Evolutionary conservation across 2,329 filamentous ascomycete species (phyloP).

Genomic region (Colletotrichum godetiae): DNA sequence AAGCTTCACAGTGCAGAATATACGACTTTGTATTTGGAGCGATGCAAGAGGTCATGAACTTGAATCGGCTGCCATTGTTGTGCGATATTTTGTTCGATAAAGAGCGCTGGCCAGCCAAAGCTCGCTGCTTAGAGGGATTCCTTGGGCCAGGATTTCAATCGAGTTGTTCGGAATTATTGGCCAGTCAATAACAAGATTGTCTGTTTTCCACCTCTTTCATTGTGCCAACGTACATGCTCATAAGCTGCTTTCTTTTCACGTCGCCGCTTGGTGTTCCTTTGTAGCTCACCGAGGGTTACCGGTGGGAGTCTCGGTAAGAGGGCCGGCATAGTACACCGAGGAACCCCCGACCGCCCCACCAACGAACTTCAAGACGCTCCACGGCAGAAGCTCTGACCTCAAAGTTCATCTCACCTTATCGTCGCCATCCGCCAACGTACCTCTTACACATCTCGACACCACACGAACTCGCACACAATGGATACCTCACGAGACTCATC

Average conservation of each 20-base stretch:
- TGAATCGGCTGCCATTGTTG: not conserved
- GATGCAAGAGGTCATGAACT: not conserved
- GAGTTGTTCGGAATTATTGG: too few species aligned
- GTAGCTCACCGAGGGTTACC: not conserved
- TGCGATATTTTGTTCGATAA: not conserved
- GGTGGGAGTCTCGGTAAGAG: not conserved
- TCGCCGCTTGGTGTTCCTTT: not conserved
- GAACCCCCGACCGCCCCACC: constrained; percentile 19
- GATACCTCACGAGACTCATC: constrained; percentile 34
- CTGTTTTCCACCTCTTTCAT: too few species aligned
- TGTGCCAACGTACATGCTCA: too few species aligned
- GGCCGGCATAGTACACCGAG: not conserved
- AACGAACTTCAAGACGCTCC: not conserved
- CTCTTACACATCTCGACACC: not conserved
- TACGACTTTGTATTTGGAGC: too few species aligned
- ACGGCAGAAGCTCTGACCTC: not conserved
- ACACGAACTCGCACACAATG: not conserved
- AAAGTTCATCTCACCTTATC: not conserved
- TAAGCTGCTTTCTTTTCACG: not conserved
- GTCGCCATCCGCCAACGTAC: not conserved
- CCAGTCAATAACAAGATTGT: too few species aligned
- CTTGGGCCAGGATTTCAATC: not conserved
- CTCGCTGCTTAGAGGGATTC: not conserved
- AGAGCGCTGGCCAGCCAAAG: not conserved
- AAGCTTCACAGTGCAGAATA: too few species aligned